Evolutionary conservation across 2,329 filamentous ascomycete genomes (phyloP), one percentile per base, ranked within the genome.

Genomic region (Trichoderma arundinaceum): DNA sequence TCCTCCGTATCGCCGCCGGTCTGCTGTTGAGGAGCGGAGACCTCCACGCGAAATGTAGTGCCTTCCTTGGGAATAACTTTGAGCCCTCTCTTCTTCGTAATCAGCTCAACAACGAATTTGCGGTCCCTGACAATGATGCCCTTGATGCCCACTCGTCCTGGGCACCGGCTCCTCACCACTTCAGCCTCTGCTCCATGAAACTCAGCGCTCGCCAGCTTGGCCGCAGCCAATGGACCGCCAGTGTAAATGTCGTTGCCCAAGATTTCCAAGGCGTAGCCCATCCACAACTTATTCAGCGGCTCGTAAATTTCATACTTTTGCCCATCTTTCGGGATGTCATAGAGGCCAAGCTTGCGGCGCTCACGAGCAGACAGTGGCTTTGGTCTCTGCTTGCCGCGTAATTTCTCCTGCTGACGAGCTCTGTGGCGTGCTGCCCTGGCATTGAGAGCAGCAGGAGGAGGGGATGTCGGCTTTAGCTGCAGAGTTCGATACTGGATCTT

Each of bases 121-220:
- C 91, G 90, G 79, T 99, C 95, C 75, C 92, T 88, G 46, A 97
- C 88, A 67, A 98, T 91, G 71, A 98, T 94, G 15, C 95, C 95
- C 72, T 83, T 86, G 62, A 94, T 78, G 0, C 95, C 94, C 0
- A 99, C 94, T 15, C 94, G 84, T 62, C 91, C 88, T 15, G 90
- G 86, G 75, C 94, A 97, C 35, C 86, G 80, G 76, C 93, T 95
- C 71, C 94, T 81, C 64, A 94, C 90, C 22, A 98, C 92, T 78
- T 93, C 88, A 19, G 97, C 77, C 71, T 88, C 81, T 15, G 94
- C 94, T 1, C 95, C 95, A 76, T 98, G 94, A 72, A 93, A 94
- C 78, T 99, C 95, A 1, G 94, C 94, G 65, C 90, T 92, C 51
- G 87, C 88, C 39, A 99, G 80, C 77, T 95, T 91, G 4, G 90